Percentiles rank a stretch among this genome's conserved stretches.
Evolutionary conservation across 2,329 filamentous ascomycete species (phyloP).

Genomic region (Teratosphaeria zuluensis): DNA sequence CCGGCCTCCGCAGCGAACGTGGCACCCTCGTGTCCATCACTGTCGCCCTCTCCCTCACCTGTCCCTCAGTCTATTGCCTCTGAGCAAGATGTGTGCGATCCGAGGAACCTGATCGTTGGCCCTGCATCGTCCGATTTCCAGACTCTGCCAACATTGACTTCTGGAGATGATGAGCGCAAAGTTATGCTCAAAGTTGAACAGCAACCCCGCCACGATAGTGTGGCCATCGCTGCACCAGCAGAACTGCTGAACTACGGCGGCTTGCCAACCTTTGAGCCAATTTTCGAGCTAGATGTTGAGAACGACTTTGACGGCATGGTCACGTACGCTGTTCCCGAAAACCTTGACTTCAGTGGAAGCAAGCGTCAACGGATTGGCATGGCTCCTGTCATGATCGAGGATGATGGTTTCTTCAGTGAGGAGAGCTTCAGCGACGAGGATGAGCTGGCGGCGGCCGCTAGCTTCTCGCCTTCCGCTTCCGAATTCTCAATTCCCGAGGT

Average conservation of each 20-base stretch:
- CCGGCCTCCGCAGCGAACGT: conserved; percentile 46
- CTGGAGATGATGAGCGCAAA: conserved; percentile 40
- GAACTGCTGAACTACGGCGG: conserved; percentile 46
- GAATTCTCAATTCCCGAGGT: conserved; percentile 30
- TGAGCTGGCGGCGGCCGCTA: conserved; percentile 50
- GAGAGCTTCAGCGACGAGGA: conserved; percentile 70
- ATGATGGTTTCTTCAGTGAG: conserved; percentile 68
- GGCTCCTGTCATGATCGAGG: conserved; percentile 47
- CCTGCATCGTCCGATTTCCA: conserved; percentile 53
- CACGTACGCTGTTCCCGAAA: conserved; percentile 54
- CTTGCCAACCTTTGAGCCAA: conserved; percentile 68
- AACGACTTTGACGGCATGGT: conserved; percentile 75
- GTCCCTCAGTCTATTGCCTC: conserved; percentile 59
- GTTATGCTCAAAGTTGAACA: conserved; percentile 17
- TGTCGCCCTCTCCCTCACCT: conserved; percentile 69
- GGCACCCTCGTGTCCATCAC: conserved; percentile 63
- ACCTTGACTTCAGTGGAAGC: conserved; percentile 49
- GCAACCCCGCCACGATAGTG: conserved; percentile 14
- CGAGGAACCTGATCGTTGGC: conserved; percentile 72
- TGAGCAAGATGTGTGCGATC: conserved; percentile 71
- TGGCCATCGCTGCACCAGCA: conserved; percentile 29
- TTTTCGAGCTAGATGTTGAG: conserved; percentile 84
- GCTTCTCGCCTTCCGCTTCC: conserved; percentile 54
- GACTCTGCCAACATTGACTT: conserved; percentile 50
- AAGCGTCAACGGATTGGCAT: conserved; percentile 63